These are phyloP conservation scores for Acanthamoeba healyi DNA, from an alignment of 208 protist genomes.

Conservation along the genomic window DNA sequence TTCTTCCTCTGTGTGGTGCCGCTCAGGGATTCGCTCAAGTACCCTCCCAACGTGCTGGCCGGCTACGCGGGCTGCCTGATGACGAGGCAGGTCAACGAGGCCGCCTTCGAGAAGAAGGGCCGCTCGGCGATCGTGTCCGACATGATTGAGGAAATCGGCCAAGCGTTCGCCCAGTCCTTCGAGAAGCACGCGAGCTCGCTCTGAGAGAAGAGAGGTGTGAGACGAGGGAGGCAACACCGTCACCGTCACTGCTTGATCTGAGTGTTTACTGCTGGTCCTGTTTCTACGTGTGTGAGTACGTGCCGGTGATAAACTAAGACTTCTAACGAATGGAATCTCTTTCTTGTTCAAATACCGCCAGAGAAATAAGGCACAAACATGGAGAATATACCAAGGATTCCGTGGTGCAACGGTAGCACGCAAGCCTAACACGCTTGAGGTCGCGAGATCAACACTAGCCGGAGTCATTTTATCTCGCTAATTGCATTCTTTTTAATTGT, in stretches of 20 bases:
- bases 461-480: neutral
- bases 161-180: slow-evolving; percentile 37
- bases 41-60: slow-evolving; percentile 39
- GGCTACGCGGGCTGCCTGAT: slow-evolving; percentile 73
- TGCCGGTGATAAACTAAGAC: too few relatives aligned
- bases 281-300: too few relatives aligned
- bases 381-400: too few relatives aligned
- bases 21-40: neutral
- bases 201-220: neutral
- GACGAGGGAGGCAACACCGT: neutral
- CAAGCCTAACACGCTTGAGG: slow-evolving; percentile 58
- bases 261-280: too few relatives aligned
- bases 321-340: too few relatives aligned
- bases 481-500: too few relatives aligned
- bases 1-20: too few relatives aligned
- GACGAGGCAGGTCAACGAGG: neutral
- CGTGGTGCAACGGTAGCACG: slow-evolving; percentile 56
- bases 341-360: too few relatives aligned
- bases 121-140: slow-evolving; percentile 80
- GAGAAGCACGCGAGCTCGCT: neutral
- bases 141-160: slow-evolving; percentile 76
- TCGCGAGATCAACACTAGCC: slow-evolving; percentile 48
- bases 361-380: too few relatives aligned
- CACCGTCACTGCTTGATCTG: too few relatives aligned
- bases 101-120: slow-evolving; percentile 73